A percentile compares a stretch with the other conserved stretches of the same genome.
Evolutionary conservation across 1,284 basidiomycete genomes (phyloP).

Genomic region (Phenoliferia sp.): DNA sequence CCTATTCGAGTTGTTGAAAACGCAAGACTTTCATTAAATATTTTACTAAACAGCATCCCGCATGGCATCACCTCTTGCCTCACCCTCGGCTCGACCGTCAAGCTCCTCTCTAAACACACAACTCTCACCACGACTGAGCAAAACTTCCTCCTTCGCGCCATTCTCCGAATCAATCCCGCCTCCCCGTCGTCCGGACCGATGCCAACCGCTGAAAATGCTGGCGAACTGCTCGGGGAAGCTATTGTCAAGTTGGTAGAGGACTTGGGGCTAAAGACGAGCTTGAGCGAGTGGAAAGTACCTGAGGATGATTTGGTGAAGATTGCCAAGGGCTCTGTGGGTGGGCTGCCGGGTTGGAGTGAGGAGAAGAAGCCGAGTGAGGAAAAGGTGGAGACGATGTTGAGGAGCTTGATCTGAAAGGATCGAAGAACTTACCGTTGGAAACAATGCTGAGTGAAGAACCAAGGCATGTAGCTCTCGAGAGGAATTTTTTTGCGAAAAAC

Average conservation of each 20-base stretch:
- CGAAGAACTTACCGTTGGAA: too few relatives aligned
- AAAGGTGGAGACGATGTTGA: background rate
- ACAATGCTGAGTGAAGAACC: too few relatives aligned
- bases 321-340: background rate
- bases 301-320: background rate
- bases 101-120: background rate
- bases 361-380: background rate
- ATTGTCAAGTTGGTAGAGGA: background rate
- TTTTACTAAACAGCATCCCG: background rate
- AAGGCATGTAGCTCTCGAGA: too few relatives aligned
- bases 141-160: background rate
- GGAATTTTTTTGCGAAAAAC: too few relatives aligned
- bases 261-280: background rate
- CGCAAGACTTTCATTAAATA: background rate
- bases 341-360: background rate
- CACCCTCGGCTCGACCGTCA: background rate
- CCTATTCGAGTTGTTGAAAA: background rate
- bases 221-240: background rate
- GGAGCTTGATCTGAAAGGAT: background rate
- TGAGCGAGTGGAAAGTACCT: background rate
- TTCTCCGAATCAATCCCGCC: background rate
- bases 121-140: background rate
- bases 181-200: background rate
- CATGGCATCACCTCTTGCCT: conserved; percentile 1
- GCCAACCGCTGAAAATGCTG: background rate